Evolutionary conservation across 768 basidiomycete species (phyloP).

Genomic region (Phylloporus sp.): DNA sequence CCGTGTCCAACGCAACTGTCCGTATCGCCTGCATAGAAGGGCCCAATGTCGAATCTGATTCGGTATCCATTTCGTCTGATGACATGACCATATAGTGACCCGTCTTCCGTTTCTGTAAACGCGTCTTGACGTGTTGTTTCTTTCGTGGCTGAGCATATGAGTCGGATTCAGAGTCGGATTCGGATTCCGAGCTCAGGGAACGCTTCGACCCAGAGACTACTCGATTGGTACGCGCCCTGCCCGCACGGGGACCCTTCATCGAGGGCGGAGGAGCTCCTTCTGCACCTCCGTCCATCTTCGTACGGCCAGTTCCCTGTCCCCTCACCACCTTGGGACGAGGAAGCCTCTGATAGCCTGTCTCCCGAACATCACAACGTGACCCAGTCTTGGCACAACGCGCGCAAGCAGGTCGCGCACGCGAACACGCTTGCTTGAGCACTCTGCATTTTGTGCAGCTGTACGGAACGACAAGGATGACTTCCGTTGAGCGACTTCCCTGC

Average conservation of each 20-base stretch:
- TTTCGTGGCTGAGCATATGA: constrained; percentile 5
- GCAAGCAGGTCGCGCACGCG: constrained; percentile 25
- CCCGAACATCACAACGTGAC: background rate
- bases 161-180: background rate
- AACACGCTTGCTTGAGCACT: constrained; percentile 14
- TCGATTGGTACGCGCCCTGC: background rate
- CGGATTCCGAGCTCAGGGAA: constrained; percentile 9
- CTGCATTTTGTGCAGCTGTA: constrained; percentile 17
- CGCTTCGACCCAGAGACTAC: constrained; percentile 12
- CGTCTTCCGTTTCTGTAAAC: background rate
- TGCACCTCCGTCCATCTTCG: background rate
- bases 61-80: background rate
- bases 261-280: background rate
- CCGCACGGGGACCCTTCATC: too few species aligned
- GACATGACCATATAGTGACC: background rate
- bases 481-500: constrained; percentile 2
- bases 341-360: constrained; percentile 19
- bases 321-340: constrained; percentile 19
- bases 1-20: background rate
- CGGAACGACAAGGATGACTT: constrained; percentile 23
- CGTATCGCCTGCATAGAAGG: background rate
- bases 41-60: background rate
- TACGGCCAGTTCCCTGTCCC: background rate
- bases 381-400: constrained; percentile 17
- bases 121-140: background rate